A percentile compares a stretch with the other conserved stretches of the same genome.
Evolutionary conservation across 345 rosid species (phyloP).

Genomic region (Aegle marmelos): DNA sequence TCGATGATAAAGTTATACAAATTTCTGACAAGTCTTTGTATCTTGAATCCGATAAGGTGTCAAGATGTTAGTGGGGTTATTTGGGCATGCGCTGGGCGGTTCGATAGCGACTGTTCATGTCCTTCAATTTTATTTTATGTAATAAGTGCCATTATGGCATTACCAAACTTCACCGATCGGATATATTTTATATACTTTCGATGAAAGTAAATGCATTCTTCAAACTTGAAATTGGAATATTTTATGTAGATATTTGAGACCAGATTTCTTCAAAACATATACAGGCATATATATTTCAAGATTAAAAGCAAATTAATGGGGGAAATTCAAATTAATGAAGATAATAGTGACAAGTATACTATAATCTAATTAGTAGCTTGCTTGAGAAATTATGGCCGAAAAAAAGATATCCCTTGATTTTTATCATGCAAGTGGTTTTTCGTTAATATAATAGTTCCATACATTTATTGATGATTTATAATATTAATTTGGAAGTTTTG

Average conservation of each 20-base stretch:
- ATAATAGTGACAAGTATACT: too few species aligned
- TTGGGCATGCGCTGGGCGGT: not conserved
- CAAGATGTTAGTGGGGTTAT: not conserved
- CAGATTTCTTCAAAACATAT: too few species aligned
- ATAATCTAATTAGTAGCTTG: too few species aligned
- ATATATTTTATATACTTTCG: not conserved
- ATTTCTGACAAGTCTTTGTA: not conserved
- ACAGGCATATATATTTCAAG: too few species aligned
- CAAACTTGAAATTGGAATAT: not conserved
- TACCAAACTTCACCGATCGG: constrained; percentile 2
- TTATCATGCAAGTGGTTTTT: too few species aligned
- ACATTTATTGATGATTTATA: too few species aligned
- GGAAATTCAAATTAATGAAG: too few species aligned
- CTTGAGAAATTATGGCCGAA: too few species aligned
- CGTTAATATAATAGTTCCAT: too few species aligned
- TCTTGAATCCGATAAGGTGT: not conserved
- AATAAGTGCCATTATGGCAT: not conserved
- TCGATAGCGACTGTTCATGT: not conserved
- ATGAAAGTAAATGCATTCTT: not conserved
- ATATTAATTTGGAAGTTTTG: not conserved
- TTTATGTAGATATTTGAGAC: too few species aligned
- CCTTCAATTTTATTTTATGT: not conserved
- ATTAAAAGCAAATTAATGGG: not conserved
- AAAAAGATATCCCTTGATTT: too few species aligned
- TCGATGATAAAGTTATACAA: not conserved